A percentile compares a stretch with the other conserved stretches of the same genome.
phyloP scores from a whole-genome alignment of 2,329 filamentous ascomycete species.

The Apiospora koreana region DNA sequence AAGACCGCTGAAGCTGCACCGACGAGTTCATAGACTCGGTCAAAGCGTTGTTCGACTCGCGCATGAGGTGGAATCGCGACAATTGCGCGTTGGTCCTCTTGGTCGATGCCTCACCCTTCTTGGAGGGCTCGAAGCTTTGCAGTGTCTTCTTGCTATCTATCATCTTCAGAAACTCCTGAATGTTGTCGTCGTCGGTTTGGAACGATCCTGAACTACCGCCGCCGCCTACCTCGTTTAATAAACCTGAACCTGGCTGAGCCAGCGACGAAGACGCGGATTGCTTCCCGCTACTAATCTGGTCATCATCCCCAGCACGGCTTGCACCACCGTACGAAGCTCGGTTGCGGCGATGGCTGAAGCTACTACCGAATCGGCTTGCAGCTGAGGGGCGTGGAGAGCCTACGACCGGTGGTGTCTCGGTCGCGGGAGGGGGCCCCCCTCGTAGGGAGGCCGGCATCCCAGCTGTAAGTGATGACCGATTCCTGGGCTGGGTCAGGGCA shows the following conservation, averaged over 20 bases:
- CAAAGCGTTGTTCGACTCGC: slow-evolving; percentile 82
- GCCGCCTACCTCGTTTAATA: slow-evolving; percentile 70
- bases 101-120: slow-evolving; percentile 68
- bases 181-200: slow-evolving; percentile 83
- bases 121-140: slow-evolving; percentile 71
- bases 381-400: slow-evolving; percentile 78
- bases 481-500: slow-evolving; percentile 60
- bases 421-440: slow-evolving; percentile 61
- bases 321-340: slow-evolving; percentile 75
- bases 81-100: slow-evolving; percentile 79
- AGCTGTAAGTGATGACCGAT: slow-evolving; percentile 71
- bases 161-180: slow-evolving; percentile 88
- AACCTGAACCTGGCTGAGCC: slow-evolving; percentile 74
- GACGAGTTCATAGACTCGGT: slow-evolving; percentile 95
- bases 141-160: slow-evolving; percentile 88
- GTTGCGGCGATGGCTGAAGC: slow-evolving; percentile 82
- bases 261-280: slow-evolving; percentile 72
- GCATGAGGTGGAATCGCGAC: slow-evolving; percentile 84
- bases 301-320: slow-evolving; percentile 68
- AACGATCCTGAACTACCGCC: slow-evolving; percentile 68
- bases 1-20: slow-evolving; percentile 79
- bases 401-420: slow-evolving; percentile 63
- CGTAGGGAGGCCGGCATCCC: slow-evolving; percentile 75
- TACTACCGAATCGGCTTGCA: slow-evolving; percentile 87
- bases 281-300: slow-evolving; percentile 78